Evolutionary conservation across 1,284 basidiomycete genomes (phyloP), one percentile per base, ranked within the genome.

Genomic region (Bjerkandera adusta): DNA sequence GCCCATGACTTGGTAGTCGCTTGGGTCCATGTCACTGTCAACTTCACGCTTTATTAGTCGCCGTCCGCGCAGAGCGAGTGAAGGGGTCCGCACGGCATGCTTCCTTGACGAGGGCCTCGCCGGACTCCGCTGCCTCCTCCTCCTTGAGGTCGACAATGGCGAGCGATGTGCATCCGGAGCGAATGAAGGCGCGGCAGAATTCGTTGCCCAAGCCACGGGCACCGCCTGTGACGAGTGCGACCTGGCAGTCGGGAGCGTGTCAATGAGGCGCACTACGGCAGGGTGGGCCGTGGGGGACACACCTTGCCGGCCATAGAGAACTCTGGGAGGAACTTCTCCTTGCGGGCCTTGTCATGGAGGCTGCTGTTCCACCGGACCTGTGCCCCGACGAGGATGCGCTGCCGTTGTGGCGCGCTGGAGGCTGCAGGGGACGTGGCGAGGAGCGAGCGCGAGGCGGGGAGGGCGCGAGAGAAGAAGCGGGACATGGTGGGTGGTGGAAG

Each of bases 181-280:
- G 84, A 56, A 95, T 64, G 66, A 97, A 92, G 6, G 92, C 92
- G 45, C 85, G 81, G 58, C 90, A 92, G 66, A 97, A 92, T 66
- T 92, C 84, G 59, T 89, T 80, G 12, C 93, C 93, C 29, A 97
- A 71, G 11, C 95, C 95, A 58, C 90, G 79, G 13, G 92, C 95
- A 44, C 87, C 96, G 44, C 95, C 95, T n/a, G 95, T 98, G 46
- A 98, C 83, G 56, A 96, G 73, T 69, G 89, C 93, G 39, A 95
- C 92, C 85, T 97, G 51, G 37, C 30, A 36, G 39, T 6, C n/a
- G 32, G 21, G 30, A 35, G 41, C 13, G 38, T 21, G 47, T 12
- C 20, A 36, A 16, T 20, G 33, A 8, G 36, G 29, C 25, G 22
- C 22, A 15, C 45, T 13, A 34, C 27, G 38, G 43, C 36, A 40